Conservation (phyloP, 345 rosid species). For the Pseudoturritis turrita region DNA sequence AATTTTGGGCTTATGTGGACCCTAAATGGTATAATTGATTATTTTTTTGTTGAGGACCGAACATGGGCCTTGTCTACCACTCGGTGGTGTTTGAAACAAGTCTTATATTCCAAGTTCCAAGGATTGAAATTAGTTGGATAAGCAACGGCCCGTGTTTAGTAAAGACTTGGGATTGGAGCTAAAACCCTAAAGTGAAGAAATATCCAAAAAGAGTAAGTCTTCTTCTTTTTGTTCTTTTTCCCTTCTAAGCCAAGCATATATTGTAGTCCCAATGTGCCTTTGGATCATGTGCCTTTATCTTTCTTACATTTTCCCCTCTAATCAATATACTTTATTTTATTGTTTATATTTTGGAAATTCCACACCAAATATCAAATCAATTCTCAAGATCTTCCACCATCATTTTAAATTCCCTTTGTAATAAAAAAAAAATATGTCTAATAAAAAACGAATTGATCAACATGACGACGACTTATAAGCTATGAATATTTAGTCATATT, state of each 20-base stretch:
- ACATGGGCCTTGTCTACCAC: conserved; percentile 21
- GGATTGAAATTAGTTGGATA: conserved; percentile 4
- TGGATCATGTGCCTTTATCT: conserved; percentile 23
- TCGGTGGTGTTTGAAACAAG: neutral
- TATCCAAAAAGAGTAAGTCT: conserved; percentile 19
- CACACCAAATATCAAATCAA: neutral
- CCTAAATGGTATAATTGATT: neutral
- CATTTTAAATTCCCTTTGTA: neutral
- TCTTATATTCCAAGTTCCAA: conserved; percentile 22
- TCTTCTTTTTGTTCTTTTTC: conserved; percentile 13
- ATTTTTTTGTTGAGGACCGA: neutral
- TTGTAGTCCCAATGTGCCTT: conserved; percentile 23
- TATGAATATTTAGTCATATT: neutral
- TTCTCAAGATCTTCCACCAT: neutral
- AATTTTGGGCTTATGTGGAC: conserved; percentile 9
- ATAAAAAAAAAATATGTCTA: neutral
- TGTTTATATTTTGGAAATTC: neutral
- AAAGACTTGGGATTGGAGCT: conserved; percentile 6
- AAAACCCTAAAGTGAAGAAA: conserved; percentile 7
- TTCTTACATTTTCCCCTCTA: neutral
- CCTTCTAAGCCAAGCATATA: conserved; percentile 32
- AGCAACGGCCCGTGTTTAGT: conserved; percentile 15
- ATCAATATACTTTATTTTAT: neutral
- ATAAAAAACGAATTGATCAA: neutral
- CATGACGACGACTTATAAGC: neutral